phyloP scores from a whole-genome alignment of 345 rosid species.

The Durio zibethinus region DNA sequence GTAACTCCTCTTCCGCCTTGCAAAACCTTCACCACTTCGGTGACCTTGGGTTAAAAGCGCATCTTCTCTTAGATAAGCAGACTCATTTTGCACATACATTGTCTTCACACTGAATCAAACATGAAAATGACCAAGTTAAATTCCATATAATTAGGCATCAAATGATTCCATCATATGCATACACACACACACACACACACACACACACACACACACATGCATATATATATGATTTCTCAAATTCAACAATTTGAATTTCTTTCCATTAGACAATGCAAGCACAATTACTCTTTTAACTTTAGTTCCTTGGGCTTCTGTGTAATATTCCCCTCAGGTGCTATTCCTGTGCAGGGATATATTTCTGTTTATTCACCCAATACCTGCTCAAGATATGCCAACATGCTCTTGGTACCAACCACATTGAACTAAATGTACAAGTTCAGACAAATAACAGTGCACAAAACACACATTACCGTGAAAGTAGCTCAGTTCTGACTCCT shows the following conservation, averaged over 20 bases:
- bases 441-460: not conserved
- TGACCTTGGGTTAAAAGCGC: conserved; percentile 39
- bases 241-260: not conserved
- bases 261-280: not conserved
- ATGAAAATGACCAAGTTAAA: conserved; percentile 25
- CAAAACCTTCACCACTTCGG: conserved; percentile 41
- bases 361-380: not conserved
- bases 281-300: not conserved
- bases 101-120: conserved; percentile 37
- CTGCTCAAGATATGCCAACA: not conserved
- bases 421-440: not conserved
- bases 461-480: conserved; percentile 42
- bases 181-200: too few relatives aligned
- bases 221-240: not conserved
- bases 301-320: not conserved
- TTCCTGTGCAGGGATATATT: not conserved
- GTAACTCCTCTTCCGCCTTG: conserved; percentile 48
- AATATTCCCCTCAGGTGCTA: not conserved
- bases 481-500: conserved; percentile 37
- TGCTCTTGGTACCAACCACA: not conserved
- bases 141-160: conserved; percentile 16
- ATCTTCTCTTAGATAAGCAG: conserved; percentile 41
- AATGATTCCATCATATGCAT: not conserved
- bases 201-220: too few relatives aligned
- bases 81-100: conserved; percentile 32